Percentiles rank a stretch among this genome's conserved stretches.
Conservation (phyloP, 2,329 filamentous ascomycete species). For the Cercospora sp. region DNA sequence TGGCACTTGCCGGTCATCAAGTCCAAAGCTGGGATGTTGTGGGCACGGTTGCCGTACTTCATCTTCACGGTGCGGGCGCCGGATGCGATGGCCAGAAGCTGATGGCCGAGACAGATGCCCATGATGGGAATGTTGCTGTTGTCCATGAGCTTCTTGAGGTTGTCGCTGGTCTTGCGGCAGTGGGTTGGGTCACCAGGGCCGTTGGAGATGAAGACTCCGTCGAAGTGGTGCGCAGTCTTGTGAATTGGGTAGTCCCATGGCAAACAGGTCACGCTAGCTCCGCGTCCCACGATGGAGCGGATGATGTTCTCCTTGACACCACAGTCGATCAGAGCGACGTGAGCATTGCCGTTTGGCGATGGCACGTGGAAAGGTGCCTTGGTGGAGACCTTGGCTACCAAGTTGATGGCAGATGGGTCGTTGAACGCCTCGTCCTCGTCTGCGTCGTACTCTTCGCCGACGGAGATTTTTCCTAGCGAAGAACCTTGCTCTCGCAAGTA, state of each 20-base stretch:
- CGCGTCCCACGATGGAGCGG: slow-evolving; percentile 86
- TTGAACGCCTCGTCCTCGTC: slow-evolving; percentile 96
- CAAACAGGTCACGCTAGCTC: slow-evolving; percentile 89
- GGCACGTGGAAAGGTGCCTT: slow-evolving; percentile 97
- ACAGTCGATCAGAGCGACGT: slow-evolving; percentile 94
- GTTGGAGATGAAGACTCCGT: slow-evolving; percentile 98
- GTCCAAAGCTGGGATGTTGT: slow-evolving; percentile 96
- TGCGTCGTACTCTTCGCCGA: slow-evolving; percentile 97
- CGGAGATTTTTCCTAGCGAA: slow-evolving; percentile 87
- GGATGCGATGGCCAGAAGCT: slow-evolving; percentile 85
- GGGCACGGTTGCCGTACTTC: slow-evolving; percentile 98
- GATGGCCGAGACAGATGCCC: slow-evolving; percentile 97
- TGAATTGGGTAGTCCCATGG: slow-evolving; percentile 97
- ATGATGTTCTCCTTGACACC: slow-evolving; percentile 99
- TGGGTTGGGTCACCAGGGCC: slow-evolving; percentile 97
- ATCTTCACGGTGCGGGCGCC: slow-evolving; percentile 93
- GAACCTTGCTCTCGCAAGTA: slow-evolving; percentile 94
- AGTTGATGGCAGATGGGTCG: slow-evolving; percentile 93
- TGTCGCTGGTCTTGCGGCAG: slow-evolving; percentile 91
- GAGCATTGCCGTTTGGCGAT: slow-evolving; percentile 77
- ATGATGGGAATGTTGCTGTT: slow-evolving; percentile 88
- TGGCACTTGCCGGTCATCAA: slow-evolving; percentile 95
- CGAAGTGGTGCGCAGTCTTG: slow-evolving; percentile 96
- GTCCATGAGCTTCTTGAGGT: slow-evolving; percentile 87
- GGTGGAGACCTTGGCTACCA: slow-evolving; percentile 94